A percentile compares a stretch with the other conserved stretches of the same genome.
Conservation (phyloP, 306 rosid genomes). For the barrel medic (Medicago truncatula) region DNA sequence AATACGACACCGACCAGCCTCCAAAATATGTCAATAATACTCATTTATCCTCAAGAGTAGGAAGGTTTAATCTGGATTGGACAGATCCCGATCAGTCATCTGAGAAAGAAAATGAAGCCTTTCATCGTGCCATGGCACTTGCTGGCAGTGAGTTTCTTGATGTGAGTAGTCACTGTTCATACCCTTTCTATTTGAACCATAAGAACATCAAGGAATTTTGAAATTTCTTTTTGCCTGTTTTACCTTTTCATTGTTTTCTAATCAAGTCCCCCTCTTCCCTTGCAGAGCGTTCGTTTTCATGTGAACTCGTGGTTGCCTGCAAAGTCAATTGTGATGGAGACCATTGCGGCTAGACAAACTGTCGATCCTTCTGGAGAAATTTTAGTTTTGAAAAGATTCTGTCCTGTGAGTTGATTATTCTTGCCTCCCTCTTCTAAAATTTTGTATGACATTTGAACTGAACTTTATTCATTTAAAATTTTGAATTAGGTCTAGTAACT, state of each 20-base stretch:
- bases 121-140: slow-evolving; percentile 83
- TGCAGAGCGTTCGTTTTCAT: slow-evolving; percentile 79
- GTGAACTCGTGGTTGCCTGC: slow-evolving; percentile 98
- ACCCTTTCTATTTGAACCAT: not conserved
- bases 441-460: slow-evolving; percentile 1
- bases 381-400: slow-evolving; percentile 73
- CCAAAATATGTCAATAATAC: slow-evolving; percentile 95
- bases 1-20: slow-evolving; percentile 83
- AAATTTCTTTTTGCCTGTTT: not conserved
- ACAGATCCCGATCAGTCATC: slow-evolving; percentile 86
- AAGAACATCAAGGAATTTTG: not conserved
- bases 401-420: slow-evolving; percentile 79
- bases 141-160: slow-evolving; percentile 86
- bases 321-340: slow-evolving; percentile 83
- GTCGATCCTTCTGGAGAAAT: slow-evolving; percentile 92
- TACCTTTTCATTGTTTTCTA: slow-evolving; percentile 37
- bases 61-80: slow-evolving; percentile 92
- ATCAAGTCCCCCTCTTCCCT: slow-evolving; percentile 10
- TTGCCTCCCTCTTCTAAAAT: not conserved
- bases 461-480: slow-evolving; percentile 22
- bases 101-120: slow-evolving; percentile 90
- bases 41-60: slow-evolving; percentile 92
- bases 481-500: slow-evolving; percentile 25
- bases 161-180: slow-evolving; percentile 51
- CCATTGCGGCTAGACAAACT: slow-evolving; percentile 67